These are phyloP conservation scores for Diatrype stigma DNA, from an alignment of 2,329 filamentous ascomycete genomes.

Conservation along the genomic window DNA sequence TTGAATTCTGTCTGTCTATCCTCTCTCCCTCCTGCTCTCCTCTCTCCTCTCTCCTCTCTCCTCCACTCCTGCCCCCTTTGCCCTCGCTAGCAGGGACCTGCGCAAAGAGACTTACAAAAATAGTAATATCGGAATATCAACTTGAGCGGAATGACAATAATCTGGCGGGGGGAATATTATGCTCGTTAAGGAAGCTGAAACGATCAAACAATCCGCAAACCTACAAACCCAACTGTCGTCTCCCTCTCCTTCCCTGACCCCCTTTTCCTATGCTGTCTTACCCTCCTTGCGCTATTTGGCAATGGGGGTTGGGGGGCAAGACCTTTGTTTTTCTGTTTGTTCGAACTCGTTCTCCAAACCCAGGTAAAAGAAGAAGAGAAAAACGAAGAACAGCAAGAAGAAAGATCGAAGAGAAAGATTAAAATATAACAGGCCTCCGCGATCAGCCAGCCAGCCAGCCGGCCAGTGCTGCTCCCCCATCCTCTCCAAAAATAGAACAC, in stretches of 20 bases:
- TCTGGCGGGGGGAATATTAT: neutral
- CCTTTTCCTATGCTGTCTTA: too few relatives aligned
- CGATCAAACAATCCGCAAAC: neutral
- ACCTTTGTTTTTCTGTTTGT: neutral
- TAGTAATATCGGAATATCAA: neutral
- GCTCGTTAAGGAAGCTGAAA: too few relatives aligned
- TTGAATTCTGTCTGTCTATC: too few relatives aligned
- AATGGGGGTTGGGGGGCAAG: too few relatives aligned
- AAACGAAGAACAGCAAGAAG: constrained; percentile 83
- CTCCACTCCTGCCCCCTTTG: too few relatives aligned
- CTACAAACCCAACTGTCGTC: neutral
- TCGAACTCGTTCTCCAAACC: neutral
- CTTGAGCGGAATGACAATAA: neutral
- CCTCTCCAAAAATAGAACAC: neutral
- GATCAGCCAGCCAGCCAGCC: neutral
- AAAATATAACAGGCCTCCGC: constrained; percentile 35
- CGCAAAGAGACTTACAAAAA: too few relatives aligned
- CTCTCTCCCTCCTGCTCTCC: too few relatives aligned
- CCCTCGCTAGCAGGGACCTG: too few relatives aligned
- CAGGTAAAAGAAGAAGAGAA: constrained; percentile 76
- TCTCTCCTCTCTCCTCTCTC: too few relatives aligned
- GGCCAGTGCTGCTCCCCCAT: constrained; percentile 33
- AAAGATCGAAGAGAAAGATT: constrained; percentile 89
- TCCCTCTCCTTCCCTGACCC: too few relatives aligned
- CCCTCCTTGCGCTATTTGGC: too few relatives aligned